Base-by-base conservation (phyloP, 768 basidiomycete genomes). In the Boletellus emodensis region DNA sequence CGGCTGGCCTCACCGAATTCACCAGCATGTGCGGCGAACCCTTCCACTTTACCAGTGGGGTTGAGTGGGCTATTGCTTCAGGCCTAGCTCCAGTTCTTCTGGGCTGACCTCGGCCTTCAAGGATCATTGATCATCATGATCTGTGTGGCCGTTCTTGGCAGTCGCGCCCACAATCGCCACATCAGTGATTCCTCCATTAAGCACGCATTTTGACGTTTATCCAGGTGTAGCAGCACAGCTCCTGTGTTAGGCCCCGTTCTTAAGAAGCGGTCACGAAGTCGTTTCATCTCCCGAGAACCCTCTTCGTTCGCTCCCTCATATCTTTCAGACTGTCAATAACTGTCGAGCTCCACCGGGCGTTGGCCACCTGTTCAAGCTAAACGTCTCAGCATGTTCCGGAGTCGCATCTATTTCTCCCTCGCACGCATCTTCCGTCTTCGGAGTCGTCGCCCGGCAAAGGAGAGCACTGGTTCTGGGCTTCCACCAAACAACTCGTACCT, bases 401-500 rank as follows among this genome's bases (percentile, higher is more conserved):
- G n/a, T 26, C 57, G 60, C 30, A 39, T 62, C 24, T 55, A 54
- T 2, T 49, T 56, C 3, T 28, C 49, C 3, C 36, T 65, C 17
- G 35, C 51, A 12, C 64, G 56, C 35, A 14, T 63, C 4, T 56
- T 64, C 34, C 56, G 59, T 40, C 26, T 57, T 32, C 49, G 52
- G 10, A 46, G 13, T 28, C 56, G 61, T 44, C 52, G 53, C 8
- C 35, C 34, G 41, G 15, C 42, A 28, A 51, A 52, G 6, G 32
- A n/a, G 13, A 32, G 20, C 3, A 14, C 13, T 44, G 17, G 20
- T 17, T 53, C 51, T 18, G 40, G 10, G 30, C 26, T 20, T 6
- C 12, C 13, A 2, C 15, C 32, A 4, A 12, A 40, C n/a, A 35
- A 17, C 17, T 30, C 36, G 4, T 26, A 5, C 6, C 49, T 17